These are phyloP conservation scores for Mucor plumbeus DNA, from an alignment of 371 early-diverging fungal genomes.

Conservation along the genomic window DNA sequence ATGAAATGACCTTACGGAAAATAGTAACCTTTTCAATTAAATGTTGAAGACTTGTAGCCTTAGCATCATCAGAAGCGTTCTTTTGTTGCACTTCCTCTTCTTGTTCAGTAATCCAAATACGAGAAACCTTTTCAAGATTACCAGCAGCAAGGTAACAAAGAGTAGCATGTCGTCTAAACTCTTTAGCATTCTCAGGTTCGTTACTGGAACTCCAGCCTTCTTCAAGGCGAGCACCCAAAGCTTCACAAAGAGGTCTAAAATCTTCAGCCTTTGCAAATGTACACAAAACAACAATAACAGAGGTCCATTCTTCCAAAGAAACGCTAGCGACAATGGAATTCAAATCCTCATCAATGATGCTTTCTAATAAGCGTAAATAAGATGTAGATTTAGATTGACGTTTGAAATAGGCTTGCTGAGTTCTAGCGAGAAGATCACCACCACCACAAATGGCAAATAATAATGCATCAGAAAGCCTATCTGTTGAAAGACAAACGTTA, in stretches of 20 bases:
- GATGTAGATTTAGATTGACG: slow-evolving; percentile 50
- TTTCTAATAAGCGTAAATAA: slow-evolving; percentile 81
- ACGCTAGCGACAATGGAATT: slow-evolving; percentile 79
- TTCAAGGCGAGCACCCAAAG: slow-evolving; percentile 74
- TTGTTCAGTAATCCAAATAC: slow-evolving; percentile 79
- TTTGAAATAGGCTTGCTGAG: slow-evolving; percentile 86
- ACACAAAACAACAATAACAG: slow-evolving; percentile 87
- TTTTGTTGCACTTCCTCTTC: slow-evolving; percentile 45
- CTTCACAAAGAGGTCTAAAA: slow-evolving; percentile 68
- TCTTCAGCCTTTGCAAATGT: slow-evolving; percentile 84
- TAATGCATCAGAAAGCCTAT: slow-evolving; percentile 90
- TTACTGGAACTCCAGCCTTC: slow-evolving; percentile 35
- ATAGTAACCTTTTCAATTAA: slow-evolving; percentile 92
- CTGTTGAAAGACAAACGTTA: slow-evolving; percentile 78
- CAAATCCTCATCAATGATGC: slow-evolving; percentile 79
- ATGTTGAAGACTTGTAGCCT: slow-evolving; percentile 64
- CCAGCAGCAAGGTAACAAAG: slow-evolving; percentile 93
- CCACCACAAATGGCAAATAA: slow-evolving; percentile 90
- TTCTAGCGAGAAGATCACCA: slow-evolving; percentile 78
- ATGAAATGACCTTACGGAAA: slow-evolving; percentile 89
- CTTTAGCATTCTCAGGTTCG: slow-evolving; percentile 48
- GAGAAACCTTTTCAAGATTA: slow-evolving; percentile 82
- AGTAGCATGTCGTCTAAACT: slow-evolving; percentile 68
- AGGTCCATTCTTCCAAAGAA: slow-evolving; percentile 84
- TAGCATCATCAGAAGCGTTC: slow-evolving; percentile 31